Evolutionary conservation across 1,284 basidiomycete genomes (phyloP).

Genomic region (Apiotrichum veenhuisii): DNA sequence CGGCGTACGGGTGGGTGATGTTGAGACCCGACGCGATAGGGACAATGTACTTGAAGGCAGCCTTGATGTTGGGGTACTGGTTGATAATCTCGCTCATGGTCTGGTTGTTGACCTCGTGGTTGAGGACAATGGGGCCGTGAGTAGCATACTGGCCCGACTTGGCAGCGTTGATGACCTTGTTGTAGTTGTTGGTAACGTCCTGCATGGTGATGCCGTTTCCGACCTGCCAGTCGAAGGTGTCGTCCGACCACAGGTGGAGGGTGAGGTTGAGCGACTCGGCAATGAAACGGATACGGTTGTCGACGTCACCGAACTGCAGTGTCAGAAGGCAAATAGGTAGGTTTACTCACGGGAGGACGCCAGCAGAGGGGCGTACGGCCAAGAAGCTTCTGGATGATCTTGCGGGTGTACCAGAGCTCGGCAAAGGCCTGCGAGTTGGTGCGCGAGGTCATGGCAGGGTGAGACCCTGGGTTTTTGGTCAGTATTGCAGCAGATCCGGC

Average conservation of each 20-base stretch:
- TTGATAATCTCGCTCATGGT: conserved; percentile 46
- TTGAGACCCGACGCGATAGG: conserved; percentile 49
- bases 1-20: conserved; percentile 51
- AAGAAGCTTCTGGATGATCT: conserved; percentile 53
- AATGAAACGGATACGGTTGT: conserved; percentile 56
- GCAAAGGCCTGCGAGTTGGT: conserved; percentile 55
- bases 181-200: conserved; percentile 52
- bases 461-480: conserved; percentile 29
- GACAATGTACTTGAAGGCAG: conserved; percentile 44
- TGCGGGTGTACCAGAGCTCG: conserved; percentile 56
- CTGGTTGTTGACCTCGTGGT: conserved; percentile 52
- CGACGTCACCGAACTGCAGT: conserved; percentile 50
- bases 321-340: no score
- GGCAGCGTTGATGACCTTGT: conserved; percentile 46
- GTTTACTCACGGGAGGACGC: conserved; percentile 43
- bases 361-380: conserved; percentile 54
- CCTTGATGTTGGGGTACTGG: conserved; percentile 40
- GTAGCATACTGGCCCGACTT: conserved; percentile 44
- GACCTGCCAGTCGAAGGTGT: conserved; percentile 52
- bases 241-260: conserved; percentile 54
- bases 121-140: conserved; percentile 51
- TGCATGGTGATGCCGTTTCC: conserved; percentile 37
- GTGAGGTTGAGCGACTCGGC: conserved; percentile 53
- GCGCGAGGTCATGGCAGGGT: conserved; percentile 54
- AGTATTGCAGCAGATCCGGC: neutral